These are phyloP conservation scores for Hawksworthiomyces lignivorus DNA, from an alignment of 2,329 filamentous ascomycete species.

Conservation along the genomic window DNA sequence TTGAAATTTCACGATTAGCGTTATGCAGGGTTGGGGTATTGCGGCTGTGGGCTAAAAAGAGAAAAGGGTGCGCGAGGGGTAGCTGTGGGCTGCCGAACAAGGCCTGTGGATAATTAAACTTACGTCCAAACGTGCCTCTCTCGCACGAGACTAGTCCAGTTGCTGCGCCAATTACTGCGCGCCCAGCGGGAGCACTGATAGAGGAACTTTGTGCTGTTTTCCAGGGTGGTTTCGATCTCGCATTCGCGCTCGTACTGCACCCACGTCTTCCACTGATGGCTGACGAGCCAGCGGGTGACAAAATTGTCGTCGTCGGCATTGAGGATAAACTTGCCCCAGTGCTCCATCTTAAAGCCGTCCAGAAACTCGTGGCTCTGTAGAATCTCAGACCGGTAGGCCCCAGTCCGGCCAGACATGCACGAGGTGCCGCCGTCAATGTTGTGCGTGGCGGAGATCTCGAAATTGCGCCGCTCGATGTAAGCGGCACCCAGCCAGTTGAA, in stretches of 20 bases:
- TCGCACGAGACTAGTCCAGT: constrained; percentile 79
- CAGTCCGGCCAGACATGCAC: constrained; percentile 90
- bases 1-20: too few species aligned
- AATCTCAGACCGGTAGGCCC: constrained; percentile 84
- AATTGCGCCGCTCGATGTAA: constrained; percentile 90
- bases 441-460: constrained; percentile 92
- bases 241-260: constrained; percentile 90
- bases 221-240: constrained; percentile 86
- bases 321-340: constrained; percentile 79
- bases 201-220: constrained; percentile 80
- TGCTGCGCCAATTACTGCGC: constrained; percentile 95
- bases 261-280: constrained; percentile 86
- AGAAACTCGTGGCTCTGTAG: constrained; percentile 79
- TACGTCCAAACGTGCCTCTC: constrained; percentile 83
- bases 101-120: constrained; percentile 42
- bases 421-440: constrained; percentile 94
- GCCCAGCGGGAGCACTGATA: constrained; percentile 94
- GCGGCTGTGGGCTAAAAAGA: too few species aligned
- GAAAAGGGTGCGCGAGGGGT: too few species aligned
- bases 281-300: constrained; percentile 91
- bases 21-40: too few species aligned
- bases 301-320: constrained; percentile 99
- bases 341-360: constrained; percentile 83
- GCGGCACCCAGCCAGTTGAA: constrained; percentile 89
- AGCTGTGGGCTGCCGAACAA: too few species aligned